phyloP scores from a whole-genome alignment of 306 rosid genomes.

The Notholithocarpus densiflorus region DNA sequence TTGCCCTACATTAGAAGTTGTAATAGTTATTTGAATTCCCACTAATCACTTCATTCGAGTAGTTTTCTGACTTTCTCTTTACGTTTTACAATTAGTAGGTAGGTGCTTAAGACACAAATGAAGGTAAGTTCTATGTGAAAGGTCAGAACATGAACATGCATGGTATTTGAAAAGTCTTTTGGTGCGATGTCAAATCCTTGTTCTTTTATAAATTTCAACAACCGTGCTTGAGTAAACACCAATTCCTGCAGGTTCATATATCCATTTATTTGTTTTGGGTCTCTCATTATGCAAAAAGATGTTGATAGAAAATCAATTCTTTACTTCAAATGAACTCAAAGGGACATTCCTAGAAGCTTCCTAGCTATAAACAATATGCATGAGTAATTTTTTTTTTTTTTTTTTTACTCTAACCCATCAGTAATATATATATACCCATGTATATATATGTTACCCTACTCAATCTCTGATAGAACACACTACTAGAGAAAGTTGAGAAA shows the following conservation, averaged over 20 bases:
- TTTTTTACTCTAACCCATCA: too few relatives aligned
- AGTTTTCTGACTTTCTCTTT: background rate
- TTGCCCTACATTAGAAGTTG: too few relatives aligned
- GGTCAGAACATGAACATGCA: background rate
- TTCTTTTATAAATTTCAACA: background rate
- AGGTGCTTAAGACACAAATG: background rate
- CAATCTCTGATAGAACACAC: background rate
- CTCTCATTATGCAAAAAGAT: background rate
- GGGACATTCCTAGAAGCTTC: constrained; percentile 9
- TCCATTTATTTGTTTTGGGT: background rate
- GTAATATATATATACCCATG: too few relatives aligned
- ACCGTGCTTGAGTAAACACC: background rate
- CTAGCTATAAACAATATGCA: background rate
- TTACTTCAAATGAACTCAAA: background rate
- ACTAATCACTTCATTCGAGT: too few relatives aligned
- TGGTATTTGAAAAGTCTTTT: background rate
- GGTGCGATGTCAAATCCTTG: background rate
- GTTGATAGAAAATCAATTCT: background rate
- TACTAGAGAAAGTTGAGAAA: background rate
- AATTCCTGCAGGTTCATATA: background rate
- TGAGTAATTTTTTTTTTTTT: background rate
- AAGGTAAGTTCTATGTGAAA: background rate
- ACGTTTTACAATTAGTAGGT: background rate
- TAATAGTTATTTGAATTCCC: too few relatives aligned
- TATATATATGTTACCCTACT: background rate